A percentile compares a stretch with the other conserved stretches of the same genome.
Evolutionary conservation across 2,329 filamentous ascomycete species (phyloP).

Genomic region (Trichoderma sp.): DNA sequence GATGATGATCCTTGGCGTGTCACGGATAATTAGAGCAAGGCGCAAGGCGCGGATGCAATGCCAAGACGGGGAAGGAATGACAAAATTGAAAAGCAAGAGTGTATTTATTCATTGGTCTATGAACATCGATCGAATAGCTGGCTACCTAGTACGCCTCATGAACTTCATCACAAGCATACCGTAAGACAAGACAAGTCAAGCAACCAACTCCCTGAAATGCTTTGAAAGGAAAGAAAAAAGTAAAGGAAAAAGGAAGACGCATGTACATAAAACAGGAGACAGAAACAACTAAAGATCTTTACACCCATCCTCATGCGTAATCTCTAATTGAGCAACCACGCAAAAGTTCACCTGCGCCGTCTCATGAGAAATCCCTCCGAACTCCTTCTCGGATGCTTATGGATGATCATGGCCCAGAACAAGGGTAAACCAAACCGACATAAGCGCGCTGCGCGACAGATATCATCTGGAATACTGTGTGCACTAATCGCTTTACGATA

Average conservation of each 20-base stretch:
- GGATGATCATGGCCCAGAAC: background rate
- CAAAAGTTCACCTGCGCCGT: background rate
- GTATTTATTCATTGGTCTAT: background rate
- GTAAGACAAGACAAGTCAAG: background rate
- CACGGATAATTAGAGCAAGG: background rate
- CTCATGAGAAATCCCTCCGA: background rate
- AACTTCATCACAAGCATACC: background rate
- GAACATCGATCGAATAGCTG: background rate
- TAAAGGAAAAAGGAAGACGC: background rate
- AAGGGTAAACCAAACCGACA: background rate
- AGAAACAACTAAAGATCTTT: background rate
- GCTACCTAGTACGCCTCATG: background rate
- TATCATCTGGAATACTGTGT: background rate
- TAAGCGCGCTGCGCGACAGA: conserved; percentile 1
- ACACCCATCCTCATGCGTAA: background rate
- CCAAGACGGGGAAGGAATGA: background rate
- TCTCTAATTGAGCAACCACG: background rate
- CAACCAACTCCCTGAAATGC: conserved; percentile 18
- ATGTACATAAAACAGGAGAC: background rate
- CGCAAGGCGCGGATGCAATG: background rate
- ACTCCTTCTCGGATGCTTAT: background rate
- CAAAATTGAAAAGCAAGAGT: background rate
- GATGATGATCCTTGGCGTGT: background rate
- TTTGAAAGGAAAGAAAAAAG: background rate
- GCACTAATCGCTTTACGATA: conserved; percentile 36